Percentiles rank a stretch among this genome's conserved stretches.
Conservation (phyloP, 1,284 basidiomycete genomes). For the Waitea zeae region DNA sequence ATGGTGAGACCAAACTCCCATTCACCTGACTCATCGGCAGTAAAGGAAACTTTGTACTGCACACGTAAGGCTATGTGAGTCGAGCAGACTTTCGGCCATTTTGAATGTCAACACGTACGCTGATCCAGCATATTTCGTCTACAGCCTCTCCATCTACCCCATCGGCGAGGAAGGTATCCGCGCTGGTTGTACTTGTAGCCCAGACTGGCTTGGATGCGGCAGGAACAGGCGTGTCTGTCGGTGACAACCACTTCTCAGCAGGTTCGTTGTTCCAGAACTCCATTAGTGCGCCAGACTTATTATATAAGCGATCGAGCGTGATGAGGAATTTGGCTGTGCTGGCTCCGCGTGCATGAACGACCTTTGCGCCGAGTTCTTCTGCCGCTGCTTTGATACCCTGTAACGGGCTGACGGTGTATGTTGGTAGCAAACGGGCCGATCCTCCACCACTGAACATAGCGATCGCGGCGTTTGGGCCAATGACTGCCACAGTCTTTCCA, state of each 20-base stretch:
- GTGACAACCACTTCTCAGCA: constrained; percentile 14
- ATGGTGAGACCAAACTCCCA: constrained; percentile 50
- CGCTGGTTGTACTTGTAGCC: constrained; percentile 18
- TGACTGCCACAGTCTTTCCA: constrained; percentile 52
- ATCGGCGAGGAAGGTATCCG: constrained; percentile 21
- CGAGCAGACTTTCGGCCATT: constrained; percentile 16
- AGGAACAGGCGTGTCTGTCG: constrained; percentile 11
- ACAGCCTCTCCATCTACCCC: constrained; percentile 19
- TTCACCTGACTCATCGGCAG: constrained; percentile 25
- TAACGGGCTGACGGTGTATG: constrained; percentile 55
- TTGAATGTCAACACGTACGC: constrained; percentile 25
- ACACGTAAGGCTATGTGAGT: constrained; percentile 18
- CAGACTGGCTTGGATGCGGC: constrained; percentile 12
- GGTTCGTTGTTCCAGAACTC: constrained; percentile 29
- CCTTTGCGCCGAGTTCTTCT: constrained; percentile 20
- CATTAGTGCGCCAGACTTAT: constrained; percentile 20
- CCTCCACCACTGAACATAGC: constrained; percentile 59
- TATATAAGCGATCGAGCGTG: no score
- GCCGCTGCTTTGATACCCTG: constrained; percentile 46
- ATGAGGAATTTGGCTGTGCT: constrained; percentile 9
- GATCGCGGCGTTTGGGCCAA: constrained; percentile 63
- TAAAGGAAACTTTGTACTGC: constrained; percentile 22
- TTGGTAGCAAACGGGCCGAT: constrained; percentile 53
- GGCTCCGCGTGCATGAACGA: constrained; percentile 14
- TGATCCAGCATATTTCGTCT: constrained; percentile 19